Evolutionary conservation across 2,329 filamentous ascomycete genomes (phyloP), one percentile per base, ranked within the genome.

Genomic region (Aspergillus sp.): DNA sequence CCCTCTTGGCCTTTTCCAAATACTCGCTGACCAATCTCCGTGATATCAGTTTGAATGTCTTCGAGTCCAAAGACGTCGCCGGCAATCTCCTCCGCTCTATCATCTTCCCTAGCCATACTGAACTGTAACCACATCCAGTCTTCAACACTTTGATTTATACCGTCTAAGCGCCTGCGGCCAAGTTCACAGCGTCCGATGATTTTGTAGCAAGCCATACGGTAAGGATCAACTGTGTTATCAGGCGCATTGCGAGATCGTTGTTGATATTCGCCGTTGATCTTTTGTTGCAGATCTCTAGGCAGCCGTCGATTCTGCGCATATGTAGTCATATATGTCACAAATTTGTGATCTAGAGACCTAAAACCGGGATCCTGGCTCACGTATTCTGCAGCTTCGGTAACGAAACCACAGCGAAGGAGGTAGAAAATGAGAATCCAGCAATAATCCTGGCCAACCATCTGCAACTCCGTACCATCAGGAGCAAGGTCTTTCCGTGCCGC

Each of bases 191-290:
- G 92, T 49, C 96, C 95, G 68, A 99, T 90, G 63, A 99, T 88
- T 82, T 99, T 98, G 83, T 98, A 98, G 75, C 95, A 97, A 51
- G 94, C 93, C 87, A 96, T 93, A 57, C 92, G 88, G 80, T 96
- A 99, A 25, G 95, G 95, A 74, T 99, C 95, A 64, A 96, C 88
- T 1, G 91, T 90, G 72, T 93, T 89, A 60, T 95, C 91, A 0
- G 91, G 90, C 0, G 91, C 91, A 70, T 96, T 91, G 65, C 91
- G 89, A 25, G 88, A 85, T 49, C 92, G 88, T 73, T 96, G 91
- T 54, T 90, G 90, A 76, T 96, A 97, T 72, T 97, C 93, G 64
- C 90, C 91, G 67, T 90, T 90, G 77, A 96, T 96, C 64, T 91
- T 90, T 67, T 92, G 90, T 70, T 96, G 90, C 59, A 96, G 79